These are phyloP conservation scores for Penicillium maclennaniae DNA, from an alignment of 495 filamentous ascomycete genomes.

Conservation along the genomic window DNA sequence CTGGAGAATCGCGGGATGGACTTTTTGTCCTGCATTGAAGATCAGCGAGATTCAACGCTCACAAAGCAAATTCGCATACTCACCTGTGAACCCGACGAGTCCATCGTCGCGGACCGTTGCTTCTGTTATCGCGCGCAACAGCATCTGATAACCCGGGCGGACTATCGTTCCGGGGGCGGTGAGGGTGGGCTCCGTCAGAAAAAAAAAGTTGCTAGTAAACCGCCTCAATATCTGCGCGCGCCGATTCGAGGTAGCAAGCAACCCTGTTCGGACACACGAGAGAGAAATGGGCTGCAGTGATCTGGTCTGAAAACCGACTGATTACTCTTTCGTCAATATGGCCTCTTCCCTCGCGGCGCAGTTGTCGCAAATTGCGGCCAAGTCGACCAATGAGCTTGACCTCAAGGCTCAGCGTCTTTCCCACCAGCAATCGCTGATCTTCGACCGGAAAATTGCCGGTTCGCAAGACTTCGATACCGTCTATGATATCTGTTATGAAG, in stretches of 20 bases:
- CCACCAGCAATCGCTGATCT: conserved; percentile 90
- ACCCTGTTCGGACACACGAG: not conserved
- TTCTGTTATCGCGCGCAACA: conserved; percentile 10
- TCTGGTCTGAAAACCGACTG: conserved; percentile 1
- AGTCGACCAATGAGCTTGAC: conserved; percentile 75
- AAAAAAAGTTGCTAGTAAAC: conserved; percentile 34
- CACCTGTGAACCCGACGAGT: conserved; percentile 35
- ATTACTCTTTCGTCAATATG: conserved; percentile 46
- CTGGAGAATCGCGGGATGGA: conserved; percentile 63
- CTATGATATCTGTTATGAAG: conserved; percentile 79
- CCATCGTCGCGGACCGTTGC: conserved; percentile 30
- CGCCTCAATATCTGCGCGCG: conserved; percentile 8
- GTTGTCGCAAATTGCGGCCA: conserved; percentile 73
- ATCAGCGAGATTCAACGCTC: not conserved
- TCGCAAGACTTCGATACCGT: conserved; percentile 85
- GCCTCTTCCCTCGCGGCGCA: conserved; percentile 74
- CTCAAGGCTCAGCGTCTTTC: conserved; percentile 83
- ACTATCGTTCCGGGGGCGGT: conserved; percentile 17
- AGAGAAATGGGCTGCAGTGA: conserved; percentile 15
- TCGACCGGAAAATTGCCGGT: conserved; percentile 73
- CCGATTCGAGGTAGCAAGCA: conserved; percentile 1
- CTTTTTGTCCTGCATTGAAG: conserved; percentile 30
- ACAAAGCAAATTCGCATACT: conserved; percentile 3
- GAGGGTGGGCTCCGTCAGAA: conserved; percentile 13
- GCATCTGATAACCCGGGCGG: conserved; percentile 15